Evolutionary conservation across 2,329 filamentous ascomycete species (phyloP).

Genomic region (Trichoderma afroharzianum): DNA sequence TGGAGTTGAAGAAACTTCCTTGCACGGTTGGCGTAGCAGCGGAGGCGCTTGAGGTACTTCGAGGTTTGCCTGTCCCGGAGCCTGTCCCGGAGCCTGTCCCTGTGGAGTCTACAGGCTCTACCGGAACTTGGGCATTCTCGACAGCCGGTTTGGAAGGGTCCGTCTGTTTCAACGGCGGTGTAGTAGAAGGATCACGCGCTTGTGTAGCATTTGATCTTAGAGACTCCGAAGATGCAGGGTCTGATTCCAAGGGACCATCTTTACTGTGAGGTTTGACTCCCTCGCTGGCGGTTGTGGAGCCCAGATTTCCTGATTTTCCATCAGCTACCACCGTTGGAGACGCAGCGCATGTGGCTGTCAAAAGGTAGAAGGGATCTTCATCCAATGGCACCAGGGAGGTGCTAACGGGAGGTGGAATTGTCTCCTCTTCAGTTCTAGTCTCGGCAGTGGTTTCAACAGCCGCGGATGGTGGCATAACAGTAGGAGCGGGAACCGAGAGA

Average conservation of each 20-base stretch:
- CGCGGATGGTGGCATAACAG: not conserved
- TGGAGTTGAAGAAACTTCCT: slow-evolving; percentile 95
- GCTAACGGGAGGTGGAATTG: not conserved
- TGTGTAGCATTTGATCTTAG: not conserved
- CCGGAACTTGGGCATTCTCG: not conserved
- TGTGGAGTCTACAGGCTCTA: not conserved
- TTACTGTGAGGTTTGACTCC: not conserved
- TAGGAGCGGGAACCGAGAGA: not conserved
- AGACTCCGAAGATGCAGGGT: not conserved
- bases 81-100: not conserved
- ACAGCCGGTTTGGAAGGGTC: not conserved
- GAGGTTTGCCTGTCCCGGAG: not conserved
- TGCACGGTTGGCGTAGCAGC: slow-evolving; percentile 73
- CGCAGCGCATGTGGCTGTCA: slow-evolving; percentile 13
- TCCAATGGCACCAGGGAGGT: not conserved
- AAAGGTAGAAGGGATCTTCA: not conserved
- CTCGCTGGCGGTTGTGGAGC: not conserved
- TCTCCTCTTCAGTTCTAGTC: not conserved
- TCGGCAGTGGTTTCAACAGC: not conserved
- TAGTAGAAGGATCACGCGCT: not conserved
- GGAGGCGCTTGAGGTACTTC: slow-evolving; percentile 28
- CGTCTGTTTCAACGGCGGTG: not conserved
- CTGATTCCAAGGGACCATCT: not conserved
- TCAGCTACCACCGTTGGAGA: not conserved
- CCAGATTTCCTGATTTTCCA: not conserved